These are phyloP conservation scores for Prosopis cineraria DNA, from an alignment of 306 rosid genomes.

Conservation along the genomic window DNA sequence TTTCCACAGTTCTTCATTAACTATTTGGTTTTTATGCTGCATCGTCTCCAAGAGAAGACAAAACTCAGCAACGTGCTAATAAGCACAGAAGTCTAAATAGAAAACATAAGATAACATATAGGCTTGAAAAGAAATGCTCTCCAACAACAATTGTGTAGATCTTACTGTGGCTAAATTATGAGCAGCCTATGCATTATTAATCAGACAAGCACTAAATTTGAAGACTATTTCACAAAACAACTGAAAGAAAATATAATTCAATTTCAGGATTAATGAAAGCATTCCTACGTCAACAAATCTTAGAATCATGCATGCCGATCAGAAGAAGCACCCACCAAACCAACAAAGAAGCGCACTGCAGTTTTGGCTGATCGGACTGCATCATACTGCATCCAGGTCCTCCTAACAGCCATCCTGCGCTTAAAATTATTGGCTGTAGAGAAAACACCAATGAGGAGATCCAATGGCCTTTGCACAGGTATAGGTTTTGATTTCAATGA, in stretches of 20 bases:
- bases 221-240: constrained; percentile 27
- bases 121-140: constrained; percentile 26
- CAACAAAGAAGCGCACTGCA: constrained; percentile 96
- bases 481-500: constrained; percentile 67
- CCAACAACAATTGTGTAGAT: constrained; percentile 6
- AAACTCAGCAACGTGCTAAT: constrained; percentile 29
- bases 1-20: constrained; percentile 92
- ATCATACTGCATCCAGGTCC: constrained; percentile 99
- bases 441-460: constrained; percentile 92
- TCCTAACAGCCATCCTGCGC: constrained; percentile 94
- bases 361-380: constrained; percentile 66
- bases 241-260: background rate
- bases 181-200: constrained; percentile 24
- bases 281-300: constrained; percentile 20
- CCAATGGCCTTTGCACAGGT: constrained; percentile 51
- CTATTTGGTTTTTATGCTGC: constrained; percentile 95
- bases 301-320: constrained; percentile 16
- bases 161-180: background rate
- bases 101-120: constrained; percentile 4
- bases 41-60: constrained; percentile 41
- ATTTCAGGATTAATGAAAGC: background rate
- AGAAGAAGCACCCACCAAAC: constrained; percentile 74
- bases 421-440: constrained; percentile 97
- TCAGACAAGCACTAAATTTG: constrained; percentile 5
- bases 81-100: constrained; percentile 25